Evolutionary conservation across 805 yeast species (phyloP).

Genomic region (Starmera quercuum): DNA sequence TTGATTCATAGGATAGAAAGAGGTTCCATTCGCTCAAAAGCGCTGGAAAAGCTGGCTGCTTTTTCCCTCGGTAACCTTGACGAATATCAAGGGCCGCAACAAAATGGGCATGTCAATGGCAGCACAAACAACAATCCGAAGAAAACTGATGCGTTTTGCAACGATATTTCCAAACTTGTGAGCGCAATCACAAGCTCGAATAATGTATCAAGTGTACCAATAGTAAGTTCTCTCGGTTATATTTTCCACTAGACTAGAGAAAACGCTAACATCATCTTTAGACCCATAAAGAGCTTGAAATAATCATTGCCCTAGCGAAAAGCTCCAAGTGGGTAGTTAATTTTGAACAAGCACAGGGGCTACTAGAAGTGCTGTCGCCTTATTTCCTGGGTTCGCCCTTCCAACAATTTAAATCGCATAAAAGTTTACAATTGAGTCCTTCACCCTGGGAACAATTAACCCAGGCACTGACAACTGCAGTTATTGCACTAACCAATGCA

Average conservation of each 20-base stretch:
- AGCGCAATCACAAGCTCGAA: conserved; percentile 6
- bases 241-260: neutral
- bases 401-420: conserved; percentile 37
- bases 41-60: conserved; percentile 17
- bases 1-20: conserved; percentile 13
- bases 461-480: conserved; percentile 22
- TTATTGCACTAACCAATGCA: conserved; percentile 18
- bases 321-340: conserved; percentile 28
- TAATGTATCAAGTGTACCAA: conserved; percentile 16
- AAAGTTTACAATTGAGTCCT: conserved; percentile 23
- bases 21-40: conserved; percentile 19
- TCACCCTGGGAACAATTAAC: conserved; percentile 35
- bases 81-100: neutral
- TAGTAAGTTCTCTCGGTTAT: conserved; percentile 1
- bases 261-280: neutral
- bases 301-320: conserved; percentile 37
- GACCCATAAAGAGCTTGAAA: conserved; percentile 46
- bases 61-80: conserved; percentile 9
- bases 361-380: conserved; percentile 33
- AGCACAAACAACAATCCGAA: neutral
- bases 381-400: conserved; percentile 44
- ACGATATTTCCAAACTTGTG: conserved; percentile 13
- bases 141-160: conserved; percentile 2
- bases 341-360: conserved; percentile 27
- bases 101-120: conserved; percentile 2